Conservation (phyloP, 1,284 basidiomycete genomes). For the Tetrapyrgos nigripes region DNA sequence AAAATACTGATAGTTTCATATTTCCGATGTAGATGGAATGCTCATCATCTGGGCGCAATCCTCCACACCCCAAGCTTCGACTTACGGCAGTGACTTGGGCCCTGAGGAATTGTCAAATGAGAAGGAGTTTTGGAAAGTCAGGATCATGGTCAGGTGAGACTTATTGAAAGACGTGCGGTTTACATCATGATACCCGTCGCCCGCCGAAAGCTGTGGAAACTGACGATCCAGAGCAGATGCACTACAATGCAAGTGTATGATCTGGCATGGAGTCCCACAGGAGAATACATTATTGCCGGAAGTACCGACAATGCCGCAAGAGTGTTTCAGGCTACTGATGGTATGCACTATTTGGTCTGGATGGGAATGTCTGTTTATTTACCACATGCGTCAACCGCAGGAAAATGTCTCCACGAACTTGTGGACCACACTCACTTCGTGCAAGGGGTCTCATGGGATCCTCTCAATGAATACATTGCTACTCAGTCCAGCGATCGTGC, state of each 20-base stretch:
- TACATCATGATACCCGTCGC: neutral
- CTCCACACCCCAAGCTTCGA: slow-evolving; percentile 69
- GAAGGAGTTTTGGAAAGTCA: slow-evolving; percentile 95
- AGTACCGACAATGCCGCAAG: slow-evolving; percentile 96
- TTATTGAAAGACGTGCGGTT: slow-evolving; percentile 7
- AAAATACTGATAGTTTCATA: no score
- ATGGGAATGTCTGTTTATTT: slow-evolving; percentile 5
- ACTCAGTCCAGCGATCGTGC: slow-evolving; percentile 94
- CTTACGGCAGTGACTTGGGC: slow-evolving; percentile 79
- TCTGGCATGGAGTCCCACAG: slow-evolving; percentile 95
- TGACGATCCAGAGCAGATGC: slow-evolving; percentile 50
- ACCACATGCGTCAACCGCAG: slow-evolving; percentile 41
- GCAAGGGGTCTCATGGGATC: slow-evolving; percentile 97
- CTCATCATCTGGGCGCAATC: slow-evolving; percentile 95
- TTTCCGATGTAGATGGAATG: slow-evolving; percentile 99
- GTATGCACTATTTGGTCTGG: slow-evolving; percentile 42
- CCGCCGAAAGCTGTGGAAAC: neutral
- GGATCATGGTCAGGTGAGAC: slow-evolving; percentile 83
- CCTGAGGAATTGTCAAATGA: slow-evolving; percentile 86
- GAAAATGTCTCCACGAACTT: slow-evolving; percentile 83
- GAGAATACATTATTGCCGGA: slow-evolving; percentile 92
- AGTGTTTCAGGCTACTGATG: slow-evolving; percentile 82
- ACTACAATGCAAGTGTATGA: slow-evolving; percentile 97
- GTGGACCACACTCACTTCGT: slow-evolving; percentile 94
- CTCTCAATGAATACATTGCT: slow-evolving; percentile 92